Base-by-base conservation (phyloP, 139 green algal species). In the Volvox reticuliferus region DNA sequence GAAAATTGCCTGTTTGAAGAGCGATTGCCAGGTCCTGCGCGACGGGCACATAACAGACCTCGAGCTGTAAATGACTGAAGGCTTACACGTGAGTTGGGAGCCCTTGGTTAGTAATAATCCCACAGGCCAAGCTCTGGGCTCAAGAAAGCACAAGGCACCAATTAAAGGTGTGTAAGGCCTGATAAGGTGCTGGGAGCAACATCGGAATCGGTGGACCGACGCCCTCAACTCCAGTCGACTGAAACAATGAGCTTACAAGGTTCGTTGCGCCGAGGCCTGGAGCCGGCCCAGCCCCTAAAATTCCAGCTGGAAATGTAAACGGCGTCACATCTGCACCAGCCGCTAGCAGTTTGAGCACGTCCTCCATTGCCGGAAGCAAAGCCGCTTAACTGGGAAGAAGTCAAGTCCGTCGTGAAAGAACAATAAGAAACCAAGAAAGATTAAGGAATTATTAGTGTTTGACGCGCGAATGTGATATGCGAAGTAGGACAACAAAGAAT, bases 281-380 rank as follows among this genome's bases (percentile, higher is more conserved):
- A 9, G 22, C 79, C 13, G 50, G 3, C 20, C n/a, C 81, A 61
- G 17, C 62, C 19, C 61, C 61, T 3, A 90, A n/a, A 30, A 90
- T 24, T 35, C 86, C 86, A 28, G 86, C 86, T 65, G 86, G 86
- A 76, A 90, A 90, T 12, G 86, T 90, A 55, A 90, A 90, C 5
- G 86, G 86, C 6, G 86, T 90, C 12, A 83, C 86, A 63, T 83
- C 86, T 26, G 71, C 71, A 20, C 85, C 73, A 3, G 55, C 50
- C 6, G 86, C 86, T 1, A 90, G 86, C n/a, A 90, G 30, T n/a
- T 90, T 90, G 0, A 90, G 30, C 0, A 90, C 73, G 30, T 90
- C 86, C 20, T 89, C 84, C 84, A 89, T 88, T 55, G 32, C 13
- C 75, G 75, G 75, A 79, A 81, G 71, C 26, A n/a, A 18, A 20